Percentiles rank a stretch among this genome's conserved stretches.
Evolutionary conservation across 345 rosid species (phyloP).

Genomic region (Limnanthes douglasii): DNA sequence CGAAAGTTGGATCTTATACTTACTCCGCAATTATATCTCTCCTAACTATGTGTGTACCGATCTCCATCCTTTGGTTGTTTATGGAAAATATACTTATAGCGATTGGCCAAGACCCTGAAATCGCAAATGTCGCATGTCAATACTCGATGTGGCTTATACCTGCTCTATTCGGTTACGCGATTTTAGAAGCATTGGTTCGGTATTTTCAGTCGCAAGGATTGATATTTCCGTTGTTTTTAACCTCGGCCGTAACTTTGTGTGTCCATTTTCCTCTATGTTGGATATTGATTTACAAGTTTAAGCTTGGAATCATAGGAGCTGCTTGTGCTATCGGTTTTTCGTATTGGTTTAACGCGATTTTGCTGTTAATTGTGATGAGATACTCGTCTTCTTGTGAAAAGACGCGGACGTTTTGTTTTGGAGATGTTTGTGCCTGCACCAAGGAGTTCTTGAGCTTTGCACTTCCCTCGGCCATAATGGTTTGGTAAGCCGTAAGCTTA

Average conservation of each 20-base stretch:
- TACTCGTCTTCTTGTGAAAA: slow-evolving; percentile 13
- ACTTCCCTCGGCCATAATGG: slow-evolving; percentile 37
- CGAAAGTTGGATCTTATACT: slow-evolving; percentile 23
- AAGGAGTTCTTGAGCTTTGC: slow-evolving; percentile 18
- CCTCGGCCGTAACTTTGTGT: slow-evolving; percentile 20
- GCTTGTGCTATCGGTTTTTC: slow-evolving; percentile 22
- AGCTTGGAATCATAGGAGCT: slow-evolving; percentile 19
- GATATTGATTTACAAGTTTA: slow-evolving; percentile 21
- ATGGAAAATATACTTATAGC: slow-evolving; percentile 25
- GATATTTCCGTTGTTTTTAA: slow-evolving; percentile 21
- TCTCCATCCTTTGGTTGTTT: slow-evolving; percentile 24
- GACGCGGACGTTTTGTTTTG: background rate
- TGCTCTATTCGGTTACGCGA: slow-evolving; percentile 19
- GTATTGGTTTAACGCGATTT: slow-evolving; percentile 21
- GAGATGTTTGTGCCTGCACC: slow-evolving; percentile 12
- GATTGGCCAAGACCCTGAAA: slow-evolving; percentile 23
- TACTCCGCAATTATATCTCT: slow-evolving; percentile 22
- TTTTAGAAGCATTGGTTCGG: slow-evolving; percentile 25
- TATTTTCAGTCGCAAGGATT: slow-evolving; percentile 33
- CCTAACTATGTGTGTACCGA: slow-evolving; percentile 16
- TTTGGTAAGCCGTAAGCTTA: slow-evolving; percentile 23
- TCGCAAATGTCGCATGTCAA: slow-evolving; percentile 24
- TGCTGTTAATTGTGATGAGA: slow-evolving; percentile 21
- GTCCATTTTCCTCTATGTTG: slow-evolving; percentile 31
- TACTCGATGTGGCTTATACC: slow-evolving; percentile 33